Evolutionary conservation across 352 stramenopile genomes (phyloP).

Genomic region (Phytophthora colocasiae): DNA sequence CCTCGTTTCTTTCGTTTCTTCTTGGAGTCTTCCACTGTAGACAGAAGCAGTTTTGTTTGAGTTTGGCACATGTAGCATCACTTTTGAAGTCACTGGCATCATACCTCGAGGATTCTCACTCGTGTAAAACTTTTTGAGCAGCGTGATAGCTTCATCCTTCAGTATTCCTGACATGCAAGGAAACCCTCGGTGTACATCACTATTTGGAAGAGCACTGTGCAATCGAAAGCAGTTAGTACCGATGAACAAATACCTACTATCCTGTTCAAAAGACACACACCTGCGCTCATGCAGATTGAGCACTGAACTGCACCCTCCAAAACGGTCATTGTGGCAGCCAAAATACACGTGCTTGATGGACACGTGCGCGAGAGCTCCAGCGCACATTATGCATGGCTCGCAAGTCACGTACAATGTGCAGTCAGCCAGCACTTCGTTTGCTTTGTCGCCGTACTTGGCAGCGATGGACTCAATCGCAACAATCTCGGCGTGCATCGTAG

Average conservation of each 20-base stretch:
- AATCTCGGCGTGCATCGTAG: conserved; percentile 92
- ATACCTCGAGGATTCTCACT: conserved; percentile 88
- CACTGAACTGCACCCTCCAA: conserved; percentile 93
- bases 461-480: conserved; percentile 90
- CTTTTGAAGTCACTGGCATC: background rate
- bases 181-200: conserved; percentile 65
- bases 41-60: conserved; percentile 3
- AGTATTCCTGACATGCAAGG: conserved; percentile 73
- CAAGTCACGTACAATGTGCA: conserved; percentile 91
- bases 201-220: conserved; percentile 49
- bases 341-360: conserved; percentile 85
- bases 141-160: conserved; percentile 82
- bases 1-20: conserved; percentile 72
- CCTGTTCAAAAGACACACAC: conserved; percentile 23
- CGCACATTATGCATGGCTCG: conserved; percentile 96
- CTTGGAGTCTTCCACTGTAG: conserved; percentile 78
- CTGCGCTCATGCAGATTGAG: conserved; percentile 79
- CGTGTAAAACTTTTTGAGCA: conserved; percentile 92
- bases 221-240: background rate
- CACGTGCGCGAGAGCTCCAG: conserved; percentile 83
- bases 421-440: conserved; percentile 55
- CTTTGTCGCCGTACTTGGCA: conserved; percentile 43
- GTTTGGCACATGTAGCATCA: background rate
- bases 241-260: too few species aligned
- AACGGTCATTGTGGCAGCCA: conserved; percentile 93